These are phyloP conservation scores for Chaetomium sp. DNA, from an alignment of 2,329 filamentous ascomycete species.

Conservation along the genomic window DNA sequence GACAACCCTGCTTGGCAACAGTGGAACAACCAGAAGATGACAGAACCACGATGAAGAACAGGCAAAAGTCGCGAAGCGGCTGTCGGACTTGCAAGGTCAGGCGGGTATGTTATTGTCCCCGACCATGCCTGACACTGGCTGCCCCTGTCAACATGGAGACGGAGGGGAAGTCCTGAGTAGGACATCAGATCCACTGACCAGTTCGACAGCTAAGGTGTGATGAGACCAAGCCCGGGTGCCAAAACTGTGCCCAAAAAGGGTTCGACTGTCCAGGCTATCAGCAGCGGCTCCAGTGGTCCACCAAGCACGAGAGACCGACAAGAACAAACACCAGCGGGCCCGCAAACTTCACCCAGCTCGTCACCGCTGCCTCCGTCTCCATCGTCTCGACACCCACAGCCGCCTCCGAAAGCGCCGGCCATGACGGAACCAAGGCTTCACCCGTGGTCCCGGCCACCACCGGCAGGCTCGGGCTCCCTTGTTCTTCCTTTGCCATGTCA, in stretches of 20 bases:
- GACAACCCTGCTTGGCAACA: not conserved
- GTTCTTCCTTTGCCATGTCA: slow-evolving; percentile 11
- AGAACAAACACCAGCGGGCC: slow-evolving; percentile 30
- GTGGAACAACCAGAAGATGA: slow-evolving; percentile 10
- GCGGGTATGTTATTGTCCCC: slow-evolving; percentile 31
- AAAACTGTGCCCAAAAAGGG: slow-evolving; percentile 35
- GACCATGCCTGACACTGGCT: not conserved
- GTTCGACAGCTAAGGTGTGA: slow-evolving; percentile 36
- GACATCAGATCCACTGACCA: slow-evolving; percentile 18
- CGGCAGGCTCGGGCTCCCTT: not conserved
- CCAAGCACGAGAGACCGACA: slow-evolving; percentile 35
- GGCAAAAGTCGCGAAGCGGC: slow-evolving; percentile 36
- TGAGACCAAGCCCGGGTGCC: slow-evolving; percentile 36
- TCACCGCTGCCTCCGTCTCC: slow-evolving; percentile 36
- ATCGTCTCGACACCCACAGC: slow-evolving; percentile 26
- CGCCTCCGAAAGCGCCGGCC: not conserved
- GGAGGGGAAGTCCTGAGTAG: not conserved
- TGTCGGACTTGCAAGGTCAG: slow-evolving; percentile 37
- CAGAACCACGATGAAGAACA: slow-evolving; percentile 35
- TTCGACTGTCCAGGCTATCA: slow-evolving; percentile 37
- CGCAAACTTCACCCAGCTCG: slow-evolving; percentile 36
- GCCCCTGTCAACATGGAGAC: slow-evolving; percentile 1
- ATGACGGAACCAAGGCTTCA: not conserved
- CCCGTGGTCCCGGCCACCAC: not conserved
- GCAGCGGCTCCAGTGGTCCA: slow-evolving; percentile 38